Base-by-base conservation (phyloP, 371 early-diverging fungal species). In the Funneliformis caledonium region DNA sequence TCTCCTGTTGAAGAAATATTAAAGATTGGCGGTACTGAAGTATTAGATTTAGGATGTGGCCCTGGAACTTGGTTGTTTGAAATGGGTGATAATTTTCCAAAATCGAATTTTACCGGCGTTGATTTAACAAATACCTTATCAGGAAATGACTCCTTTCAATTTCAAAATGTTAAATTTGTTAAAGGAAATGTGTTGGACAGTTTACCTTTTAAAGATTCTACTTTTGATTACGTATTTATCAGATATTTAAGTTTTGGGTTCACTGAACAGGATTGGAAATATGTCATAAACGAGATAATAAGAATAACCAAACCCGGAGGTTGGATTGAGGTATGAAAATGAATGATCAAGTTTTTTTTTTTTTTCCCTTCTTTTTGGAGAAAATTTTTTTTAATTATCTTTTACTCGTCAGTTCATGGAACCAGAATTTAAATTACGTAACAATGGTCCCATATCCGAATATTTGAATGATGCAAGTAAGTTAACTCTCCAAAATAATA, bases 1-100 rank as follows among this genome's bases (percentile, higher is more conserved):
- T 52, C 78, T 12, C 78, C 78, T 5, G 14, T 78, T 8, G 65
- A 78, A 26, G 61, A 78, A 48, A 16, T 62, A 22, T 52, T 78
- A 50, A 61, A 12, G 5, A 26, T 45, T n/a, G 78, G 78, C 14
- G 67, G 68, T 8, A 10, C 61, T 19, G n/a, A n/a, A 69, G 52
- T 72, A 26, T 52, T 72, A 31, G 72, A 72, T 72, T 26, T 72
- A 9, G 72, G 72, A 16, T 72, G 22, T 22, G 72, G 33, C 1
- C 8, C 72, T 22, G 72, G 72, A 1, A n/a, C 11, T 43, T 74
- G 74, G 74, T 33, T 74, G 9, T 31, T 56, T 9, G 59, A 33
- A 19, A 33, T 74, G 37, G 74, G 19, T 7, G 10, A 42, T 7
- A 14, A n/a, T 8, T 74, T 12, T 59, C 60, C 60, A 33, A 60